Evolutionary conservation across 176 grass and related monocot genomes (phyloP).

Genomic region (Oryza meyeriana): DNA sequence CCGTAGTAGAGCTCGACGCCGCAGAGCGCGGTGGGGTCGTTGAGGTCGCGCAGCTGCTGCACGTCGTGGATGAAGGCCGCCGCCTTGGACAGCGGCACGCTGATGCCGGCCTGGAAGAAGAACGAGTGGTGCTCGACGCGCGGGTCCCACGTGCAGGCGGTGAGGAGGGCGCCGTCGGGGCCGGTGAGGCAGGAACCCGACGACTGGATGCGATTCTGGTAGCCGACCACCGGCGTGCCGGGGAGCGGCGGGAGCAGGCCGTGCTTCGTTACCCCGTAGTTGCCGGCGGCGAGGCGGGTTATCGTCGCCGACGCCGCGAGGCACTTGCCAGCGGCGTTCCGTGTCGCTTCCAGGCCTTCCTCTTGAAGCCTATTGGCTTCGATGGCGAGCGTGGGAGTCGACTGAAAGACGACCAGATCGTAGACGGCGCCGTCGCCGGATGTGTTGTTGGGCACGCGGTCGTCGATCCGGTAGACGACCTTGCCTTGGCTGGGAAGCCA

Average conservation of each 20-base stretch:
- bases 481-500: constrained; percentile 49
- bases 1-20: constrained; percentile 53
- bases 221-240: constrained; percentile 44
- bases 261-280: constrained; percentile 41
- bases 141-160: constrained; percentile 61
- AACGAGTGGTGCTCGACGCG: constrained; percentile 31
- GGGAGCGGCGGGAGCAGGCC: constrained; percentile 11
- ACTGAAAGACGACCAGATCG: constrained; percentile 38
- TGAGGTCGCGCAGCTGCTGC: constrained; percentile 55
- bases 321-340: constrained; percentile 32
- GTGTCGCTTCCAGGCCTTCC: not conserved
- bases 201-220: constrained; percentile 56
- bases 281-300: not conserved
- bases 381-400: constrained; percentile 16
- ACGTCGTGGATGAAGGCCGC: constrained; percentile 46
- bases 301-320: not conserved
- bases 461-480: constrained; percentile 47
- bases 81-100: constrained; percentile 38
- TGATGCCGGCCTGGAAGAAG: constrained; percentile 44
- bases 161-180: constrained; percentile 41
- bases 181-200: constrained; percentile 29
- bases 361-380: constrained; percentile 24
- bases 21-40: constrained; percentile 37
- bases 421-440: constrained; percentile 34
- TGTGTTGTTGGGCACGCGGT: constrained; percentile 34